Evolutionary conservation across 306 rosid species (phyloP), one percentile per base, ranked within the genome.

Genomic region (Cucurbita maxima): DNA sequence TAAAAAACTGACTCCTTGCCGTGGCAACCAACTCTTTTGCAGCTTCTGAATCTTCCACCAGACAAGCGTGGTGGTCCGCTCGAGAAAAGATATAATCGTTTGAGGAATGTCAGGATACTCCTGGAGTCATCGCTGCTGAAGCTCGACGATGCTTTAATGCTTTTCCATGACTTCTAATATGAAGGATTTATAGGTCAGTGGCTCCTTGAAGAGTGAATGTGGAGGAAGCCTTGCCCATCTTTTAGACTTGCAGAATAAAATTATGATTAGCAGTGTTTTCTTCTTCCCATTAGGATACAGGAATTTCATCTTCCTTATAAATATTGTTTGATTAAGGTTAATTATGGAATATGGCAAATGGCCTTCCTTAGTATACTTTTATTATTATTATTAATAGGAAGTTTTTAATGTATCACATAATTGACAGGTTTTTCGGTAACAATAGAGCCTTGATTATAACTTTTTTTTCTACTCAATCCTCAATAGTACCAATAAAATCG

Each of bases 101-200:
- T 76, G 15, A 60, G 25, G 50, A 80, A 58, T 20, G 76, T 79
- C 44, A 50, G 77, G 77, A 40, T 76, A 9, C 82, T 87, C 58
- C 79, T 94, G 47, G 86, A 81, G 53, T 81, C 90, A 43, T 87
- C 96, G 5, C 75, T 90, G 64, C 48, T 89, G 89, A 89, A 89
- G 79, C 92, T 94, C 44, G 97, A 89, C 36, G 97, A 90, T 71
- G 87, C 95, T 47, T 57, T 90, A 18, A 94, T 90, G 98, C 97
- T 87, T 81, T 94, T 94, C 86, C 95, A 87, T 84, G 87, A 93
- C 80, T 90, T 93, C 75, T 90, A 83, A 90, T 30, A 44, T 41
- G 63, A 9, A 20, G 40, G 19, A 45, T 18, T 34, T 36, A 64
- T 22, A 30, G 34, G 19, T 71, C 5, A 15, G 50, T 38, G 3